Percentiles rank a stretch among this genome's conserved stretches.
Conservation (phyloP, 164 flowering plant species). For the Sextonia rubra region DNA sequence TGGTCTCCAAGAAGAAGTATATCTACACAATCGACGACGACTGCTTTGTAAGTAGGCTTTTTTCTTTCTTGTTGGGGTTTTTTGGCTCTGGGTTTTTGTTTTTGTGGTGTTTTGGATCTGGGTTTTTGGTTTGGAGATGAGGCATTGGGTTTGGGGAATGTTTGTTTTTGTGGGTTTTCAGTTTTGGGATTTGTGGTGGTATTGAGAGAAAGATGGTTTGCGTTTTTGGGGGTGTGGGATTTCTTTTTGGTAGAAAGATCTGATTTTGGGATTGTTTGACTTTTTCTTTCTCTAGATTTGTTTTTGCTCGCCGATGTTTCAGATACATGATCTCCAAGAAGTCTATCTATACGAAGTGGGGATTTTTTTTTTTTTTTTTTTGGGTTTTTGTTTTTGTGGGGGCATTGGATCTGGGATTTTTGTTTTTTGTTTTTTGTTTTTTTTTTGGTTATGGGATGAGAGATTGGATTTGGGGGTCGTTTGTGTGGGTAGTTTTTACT, state of each 20-base stretch:
- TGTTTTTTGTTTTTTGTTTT: neutral
- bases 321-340: too few relatives aligned
- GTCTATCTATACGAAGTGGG: too few relatives aligned
- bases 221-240: too few relatives aligned
- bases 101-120: too few relatives aligned
- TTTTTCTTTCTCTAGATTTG: too few relatives aligned
- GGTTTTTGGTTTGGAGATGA: neutral
- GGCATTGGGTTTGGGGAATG: neutral
- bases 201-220: too few relatives aligned
- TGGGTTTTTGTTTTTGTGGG: neutral
- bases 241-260: too few relatives aligned
- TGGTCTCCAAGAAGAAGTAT: conserved; percentile 92
- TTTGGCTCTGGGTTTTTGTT: neutral
- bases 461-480: neutral
- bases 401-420: neutral
- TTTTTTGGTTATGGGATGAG: neutral
- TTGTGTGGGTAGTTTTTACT: neutral
- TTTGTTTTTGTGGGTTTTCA: neutral
- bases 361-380: neutral
- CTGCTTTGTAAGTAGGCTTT: conserved; percentile 65
- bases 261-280: too few relatives aligned
- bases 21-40: conserved; percentile 88
- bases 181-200: neutral
- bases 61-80: neutral
- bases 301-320: too few relatives aligned